These are phyloP conservation scores for Hypoxylon crocopeplum DNA, from an alignment of 495 filamentous ascomycete genomes.

Conservation along the genomic window DNA sequence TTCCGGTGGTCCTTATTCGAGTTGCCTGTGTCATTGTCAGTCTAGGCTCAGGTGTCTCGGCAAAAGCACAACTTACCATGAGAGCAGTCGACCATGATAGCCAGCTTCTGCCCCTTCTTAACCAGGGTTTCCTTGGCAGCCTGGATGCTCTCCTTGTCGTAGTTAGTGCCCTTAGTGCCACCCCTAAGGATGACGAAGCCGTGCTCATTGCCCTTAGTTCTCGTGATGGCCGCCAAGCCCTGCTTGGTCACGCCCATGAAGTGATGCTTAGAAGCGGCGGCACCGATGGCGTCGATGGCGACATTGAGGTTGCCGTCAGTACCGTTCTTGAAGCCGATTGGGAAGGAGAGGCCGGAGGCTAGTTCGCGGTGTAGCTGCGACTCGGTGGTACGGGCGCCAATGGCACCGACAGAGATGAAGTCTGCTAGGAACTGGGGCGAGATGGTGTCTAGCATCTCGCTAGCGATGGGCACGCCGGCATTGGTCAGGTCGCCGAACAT, in stretches of 20 bases:
- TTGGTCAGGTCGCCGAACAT: conserved; percentile 89
- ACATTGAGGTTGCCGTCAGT: conserved; percentile 94
- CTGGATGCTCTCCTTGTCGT: conserved; percentile 81
- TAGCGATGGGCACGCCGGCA: conserved; percentile 89
- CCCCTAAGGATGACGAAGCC: conserved; percentile 96
- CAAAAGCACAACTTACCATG: conserved; percentile 64
- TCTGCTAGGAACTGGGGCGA: conserved; percentile 95
- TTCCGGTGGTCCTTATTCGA: conserved; percentile 81
- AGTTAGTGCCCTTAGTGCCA: conserved; percentile 94
- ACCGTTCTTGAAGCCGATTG: conserved; percentile 98
- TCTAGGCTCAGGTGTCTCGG: not conserved
- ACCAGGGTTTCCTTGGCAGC: conserved; percentile 77
- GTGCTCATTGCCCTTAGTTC: conserved; percentile 91
- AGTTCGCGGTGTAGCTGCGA: conserved; percentile 94
- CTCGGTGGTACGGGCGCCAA: conserved; percentile 97
- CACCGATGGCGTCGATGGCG: conserved; percentile 95
- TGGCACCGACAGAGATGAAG: conserved; percentile 92
- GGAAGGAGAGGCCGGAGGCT: conserved; percentile 96
- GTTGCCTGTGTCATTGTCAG: conserved; percentile 59
- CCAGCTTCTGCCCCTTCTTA: conserved; percentile 85
- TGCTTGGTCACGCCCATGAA: conserved; percentile 99
- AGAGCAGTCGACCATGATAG: conserved; percentile 98
- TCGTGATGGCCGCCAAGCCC: conserved; percentile 92
- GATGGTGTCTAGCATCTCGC: conserved; percentile 98
- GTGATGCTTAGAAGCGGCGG: conserved; percentile 88